A percentile compares a stretch with the other conserved stretches of the same genome.
These are phyloP conservation scores for Amylocarpus encephaloides DNA, from an alignment of 2,329 filamentous ascomycete species.

Conservation along the genomic window DNA sequence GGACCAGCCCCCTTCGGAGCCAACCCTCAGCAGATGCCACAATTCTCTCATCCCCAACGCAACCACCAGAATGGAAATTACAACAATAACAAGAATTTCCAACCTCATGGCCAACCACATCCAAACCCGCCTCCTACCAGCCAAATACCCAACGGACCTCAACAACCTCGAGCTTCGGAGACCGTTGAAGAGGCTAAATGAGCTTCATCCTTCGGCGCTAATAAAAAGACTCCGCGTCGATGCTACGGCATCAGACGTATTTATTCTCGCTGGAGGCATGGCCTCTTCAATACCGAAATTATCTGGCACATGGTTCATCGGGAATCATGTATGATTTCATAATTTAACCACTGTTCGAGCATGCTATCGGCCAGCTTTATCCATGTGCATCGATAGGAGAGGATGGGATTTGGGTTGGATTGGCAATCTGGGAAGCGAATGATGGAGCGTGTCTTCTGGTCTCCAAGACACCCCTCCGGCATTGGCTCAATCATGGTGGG, in stretches of 20 bases:
- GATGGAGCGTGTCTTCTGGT: conserved; percentile 21
- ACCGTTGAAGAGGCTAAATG: conserved; percentile 43
- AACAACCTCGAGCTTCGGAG: conserved; percentile 33
- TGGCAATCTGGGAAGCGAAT: conserved; percentile 10
- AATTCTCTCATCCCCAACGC: conserved; percentile 50
- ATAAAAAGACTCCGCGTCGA: conserved; percentile 24
- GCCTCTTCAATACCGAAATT: not conserved
- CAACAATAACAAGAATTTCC: conserved; percentile 46
- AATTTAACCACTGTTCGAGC: conserved; percentile 19
- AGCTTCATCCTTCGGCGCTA: conserved; percentile 17
- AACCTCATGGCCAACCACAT: conserved; percentile 32
- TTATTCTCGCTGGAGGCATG: conserved; percentile 2
- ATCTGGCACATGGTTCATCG: conserved; percentile 2
- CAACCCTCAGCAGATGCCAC: conserved; percentile 56
- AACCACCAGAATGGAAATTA: conserved; percentile 45
- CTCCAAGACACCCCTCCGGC: conserved; percentile 18
- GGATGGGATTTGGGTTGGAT: conserved; percentile 25
- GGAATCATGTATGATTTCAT: conserved; percentile 19
- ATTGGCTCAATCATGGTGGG: conserved; percentile 22
- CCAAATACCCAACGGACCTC: conserved; percentile 34
- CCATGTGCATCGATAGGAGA: conserved; percentile 21
- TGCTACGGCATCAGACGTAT: conserved; percentile 28
- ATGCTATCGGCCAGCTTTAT: conserved; percentile 21
- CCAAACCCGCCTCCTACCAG: conserved; percentile 36
- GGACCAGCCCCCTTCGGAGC: conserved; percentile 57